Base-by-base conservation (phyloP, 768 basidiomycete genomes). In the Pisolithus albus region DNA sequence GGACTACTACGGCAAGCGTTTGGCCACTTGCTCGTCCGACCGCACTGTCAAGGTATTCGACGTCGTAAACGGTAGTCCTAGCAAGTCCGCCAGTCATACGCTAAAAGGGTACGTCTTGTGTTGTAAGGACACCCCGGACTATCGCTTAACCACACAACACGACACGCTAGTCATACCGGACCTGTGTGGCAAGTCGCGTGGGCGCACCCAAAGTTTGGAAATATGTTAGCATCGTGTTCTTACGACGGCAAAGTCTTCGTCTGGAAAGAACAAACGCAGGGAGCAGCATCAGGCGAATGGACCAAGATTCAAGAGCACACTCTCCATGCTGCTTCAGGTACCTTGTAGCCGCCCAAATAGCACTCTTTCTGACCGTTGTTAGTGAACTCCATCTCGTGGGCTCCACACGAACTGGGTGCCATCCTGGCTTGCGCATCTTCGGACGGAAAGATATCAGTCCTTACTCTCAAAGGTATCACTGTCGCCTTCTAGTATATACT, bases 301-400 rank as follows among this genome's bases (percentile, higher is more conserved):
- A 79, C 86, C 41, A 92, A 88, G 69, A 89, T 97, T 59, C 95
- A 96, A 66, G 96, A 98, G 70, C 95, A 97, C 63, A 86, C 84
- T 2, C 71, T 96, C 46, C 96, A 99, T 65, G 88, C 84, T 45
- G 96, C 94, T 3, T 95, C 92, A 54, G 93, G 93, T 93, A 56
- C 58, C 77, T 74, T 13, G n/a, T 40, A 34, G 8, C 18, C 16
- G 8, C 32, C 2, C 13, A 16, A 26, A 7, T 15, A 0, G 38
- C 7, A 44, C 7, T 11, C 53, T 19, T 21, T 45, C 30, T 21
- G 24, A 47, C 38, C 43, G 30, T 52, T 5, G 3, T 13, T 42
- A 95, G 95, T 98, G 46, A 99, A 99, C 72, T 94, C 94, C 1
- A 87, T 98, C 19, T 91, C 92, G 0, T 99, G 96, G 96, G 95